Conservation (phyloP, 345 rosid genomes). For the Hibiscus mutabilis region DNA sequence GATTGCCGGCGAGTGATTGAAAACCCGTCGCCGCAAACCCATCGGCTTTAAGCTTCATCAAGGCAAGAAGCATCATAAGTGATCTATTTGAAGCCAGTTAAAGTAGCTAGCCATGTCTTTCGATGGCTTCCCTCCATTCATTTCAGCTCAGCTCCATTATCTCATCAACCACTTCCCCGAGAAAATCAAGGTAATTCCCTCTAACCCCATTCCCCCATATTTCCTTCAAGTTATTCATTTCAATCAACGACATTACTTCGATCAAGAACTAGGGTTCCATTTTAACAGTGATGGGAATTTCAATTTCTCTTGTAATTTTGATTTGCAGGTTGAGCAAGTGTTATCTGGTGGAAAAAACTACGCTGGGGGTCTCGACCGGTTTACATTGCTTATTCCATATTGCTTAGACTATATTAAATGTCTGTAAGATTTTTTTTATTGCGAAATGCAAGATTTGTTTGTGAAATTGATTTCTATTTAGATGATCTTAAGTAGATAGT, state of each 20-base stretch:
- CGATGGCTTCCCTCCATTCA: conserved; percentile 62
- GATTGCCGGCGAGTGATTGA: conserved; percentile 14
- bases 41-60: neutral
- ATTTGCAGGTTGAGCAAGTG: conserved; percentile 63
- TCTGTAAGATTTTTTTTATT: conserved; percentile 31
- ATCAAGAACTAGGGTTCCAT: conserved; percentile 12
- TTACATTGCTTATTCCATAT: conserved; percentile 80
- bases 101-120: conserved; percentile 38
- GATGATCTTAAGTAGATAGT: neutral
- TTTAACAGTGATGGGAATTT: neutral
- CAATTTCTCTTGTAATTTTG: neutral
- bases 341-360: conserved; percentile 69
- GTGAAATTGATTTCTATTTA: neutral
- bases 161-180: conserved; percentile 56
- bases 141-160: conserved; percentile 75
- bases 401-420: conserved; percentile 80
- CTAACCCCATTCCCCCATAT: neutral
- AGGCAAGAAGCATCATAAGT: neutral
- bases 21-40: neutral
- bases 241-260: neutral
- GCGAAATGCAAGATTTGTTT: neutral
- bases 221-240: neutral
- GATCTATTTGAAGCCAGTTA: neutral
- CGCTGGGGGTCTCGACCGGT: conserved; percentile 62
- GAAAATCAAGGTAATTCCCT: conserved; percentile 46